phyloP scores from a whole-genome alignment of 164 flowering plant genomes.

The Warburgia ugandensis region DNA sequence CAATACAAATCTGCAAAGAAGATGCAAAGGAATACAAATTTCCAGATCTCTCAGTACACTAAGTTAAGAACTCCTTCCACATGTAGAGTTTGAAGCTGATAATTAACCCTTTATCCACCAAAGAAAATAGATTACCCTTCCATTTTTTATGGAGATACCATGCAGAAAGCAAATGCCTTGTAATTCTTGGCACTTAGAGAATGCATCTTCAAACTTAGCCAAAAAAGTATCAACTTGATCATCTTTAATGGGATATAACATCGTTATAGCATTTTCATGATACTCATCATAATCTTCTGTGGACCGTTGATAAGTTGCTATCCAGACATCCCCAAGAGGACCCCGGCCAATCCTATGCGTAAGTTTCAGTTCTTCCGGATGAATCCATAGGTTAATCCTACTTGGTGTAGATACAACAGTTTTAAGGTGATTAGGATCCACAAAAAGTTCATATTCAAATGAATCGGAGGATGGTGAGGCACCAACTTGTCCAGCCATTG shows the following conservation, averaged over 20 bases:
- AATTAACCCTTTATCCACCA: too few relatives aligned
- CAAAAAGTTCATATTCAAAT: slow-evolving; percentile 66
- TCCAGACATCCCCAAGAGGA: slow-evolving; percentile 83
- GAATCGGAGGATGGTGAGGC: slow-evolving; percentile 21
- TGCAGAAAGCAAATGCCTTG: slow-evolving; percentile 56
- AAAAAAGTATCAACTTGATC: slow-evolving; percentile 36
- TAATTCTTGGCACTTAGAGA: slow-evolving; percentile 38
- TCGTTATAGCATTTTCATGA: slow-evolving; percentile 88
- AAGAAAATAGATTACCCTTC: slow-evolving; percentile 46
- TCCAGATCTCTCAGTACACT: background rate
- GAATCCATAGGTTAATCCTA: slow-evolving; percentile 51
- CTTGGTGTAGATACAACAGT: slow-evolving; percentile 54
- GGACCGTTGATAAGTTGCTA: slow-evolving; percentile 76
- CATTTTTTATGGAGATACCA: slow-evolving; percentile 58
- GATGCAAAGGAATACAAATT: background rate
- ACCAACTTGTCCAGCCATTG: slow-evolving; percentile 56
- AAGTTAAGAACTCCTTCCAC: background rate
- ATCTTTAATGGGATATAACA: slow-evolving; percentile 60
- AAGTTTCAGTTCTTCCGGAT: slow-evolving; percentile 57
- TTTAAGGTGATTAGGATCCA: slow-evolving; percentile 46
- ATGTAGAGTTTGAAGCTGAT: too few relatives aligned
- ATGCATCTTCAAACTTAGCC: slow-evolving; percentile 44
- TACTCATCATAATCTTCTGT: slow-evolving; percentile 57
- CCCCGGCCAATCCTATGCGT: slow-evolving; percentile 87
- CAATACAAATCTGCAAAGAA: slow-evolving; percentile 51